Evolutionary conservation across 2,329 filamentous ascomycete genomes (phyloP), one percentile per base, ranked within the genome.

Genomic region (Colletotrichum karsti): DNA sequence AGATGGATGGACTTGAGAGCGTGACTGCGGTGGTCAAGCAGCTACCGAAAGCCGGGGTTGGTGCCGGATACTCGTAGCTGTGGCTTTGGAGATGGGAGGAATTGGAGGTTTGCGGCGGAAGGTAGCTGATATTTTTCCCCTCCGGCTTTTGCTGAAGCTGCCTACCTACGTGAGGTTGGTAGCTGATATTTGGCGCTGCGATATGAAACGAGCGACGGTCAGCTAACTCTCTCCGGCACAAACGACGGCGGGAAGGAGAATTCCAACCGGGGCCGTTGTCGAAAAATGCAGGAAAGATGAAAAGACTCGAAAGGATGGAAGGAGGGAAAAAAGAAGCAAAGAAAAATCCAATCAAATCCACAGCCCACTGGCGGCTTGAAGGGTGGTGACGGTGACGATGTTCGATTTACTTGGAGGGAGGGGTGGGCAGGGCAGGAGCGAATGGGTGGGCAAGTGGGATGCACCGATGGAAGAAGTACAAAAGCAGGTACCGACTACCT

Each of bases 401-500:
- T n/a, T 37, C 33, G 59, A 67, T 51, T 51, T n/a, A n/a, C 53
- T 51, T 60, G 62, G 62, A 37, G 46, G 39, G 44, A 58, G 55
- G 44, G 15, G n/a, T n/a, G n/a, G n/a, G n/a, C n/a, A n/a, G n/a
- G n/a, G n/a, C n/a, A 24, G 37, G 20, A 53, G 51, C 53, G 42
- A 51, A 41, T 51, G 58, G 54, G 50, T 30, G 13, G 53, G 20
- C 33, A 8, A 35, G n/a, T 35, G 33, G 37, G 48, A 54, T 15
- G 57, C 44, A 60, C 48, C 7, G 26, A 33, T 44, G 39, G 63
- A 50, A 46, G 41, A 22, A 46, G 65, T 50, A 56, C 56, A 63
- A 42, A 68, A 68, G 65, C 65, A 68, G 65, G 65, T 68, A 68
- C 65, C 28, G 46, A 53, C 33, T 55, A n/a, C n/a, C n/a, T n/a